Percentiles rank a stretch among this genome's conserved stretches.
These are phyloP conservation scores for Aspergillus amoenus DNA, from an alignment of 2,329 filamentous ascomycete genomes.

Conservation along the genomic window DNA sequence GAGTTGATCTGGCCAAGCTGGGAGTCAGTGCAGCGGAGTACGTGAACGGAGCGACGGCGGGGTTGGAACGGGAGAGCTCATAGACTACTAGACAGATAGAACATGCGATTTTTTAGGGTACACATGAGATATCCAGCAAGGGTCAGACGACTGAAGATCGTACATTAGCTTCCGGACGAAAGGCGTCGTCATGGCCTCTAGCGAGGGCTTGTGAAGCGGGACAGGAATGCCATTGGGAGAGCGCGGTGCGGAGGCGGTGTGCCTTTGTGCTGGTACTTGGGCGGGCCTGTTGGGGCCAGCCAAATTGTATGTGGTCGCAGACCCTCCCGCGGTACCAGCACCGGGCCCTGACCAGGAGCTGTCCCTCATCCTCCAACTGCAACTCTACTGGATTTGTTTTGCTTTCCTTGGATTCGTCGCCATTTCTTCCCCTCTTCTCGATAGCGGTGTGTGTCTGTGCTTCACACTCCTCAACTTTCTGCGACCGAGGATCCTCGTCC, in stretches of 20 bases:
- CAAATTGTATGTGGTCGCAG: not conserved
- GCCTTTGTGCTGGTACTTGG: not conserved
- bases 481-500: not conserved
- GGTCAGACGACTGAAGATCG: conserved; percentile 1
- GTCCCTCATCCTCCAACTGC: not conserved
- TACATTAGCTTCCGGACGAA: not conserved
- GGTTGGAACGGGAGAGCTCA: conserved; percentile 29
- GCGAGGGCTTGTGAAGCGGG: conserved; percentile 6
- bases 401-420: not conserved
- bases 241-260: not conserved
- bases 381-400: conserved; percentile 3
- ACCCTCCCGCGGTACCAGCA: not conserved
- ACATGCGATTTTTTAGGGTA: not conserved
- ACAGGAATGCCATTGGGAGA: conserved; percentile 6
- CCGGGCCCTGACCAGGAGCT: not conserved
- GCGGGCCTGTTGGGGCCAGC: not conserved
- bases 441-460: conserved; percentile 1
- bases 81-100: conserved; percentile 5
- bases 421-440: not conserved
- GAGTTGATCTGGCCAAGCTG: conserved; percentile 42
- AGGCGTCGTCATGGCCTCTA: conserved; percentile 9
- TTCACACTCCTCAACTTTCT: not conserved
- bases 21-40: conserved; percentile 45
- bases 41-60: conserved; percentile 44
- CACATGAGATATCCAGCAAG: not conserved